Percentiles rank a stretch among this genome's conserved stretches.
These are phyloP conservation scores for Chytriomyces confervae DNA, from an alignment of 192 early-diverging fungal genomes.

Conservation along the genomic window DNA sequence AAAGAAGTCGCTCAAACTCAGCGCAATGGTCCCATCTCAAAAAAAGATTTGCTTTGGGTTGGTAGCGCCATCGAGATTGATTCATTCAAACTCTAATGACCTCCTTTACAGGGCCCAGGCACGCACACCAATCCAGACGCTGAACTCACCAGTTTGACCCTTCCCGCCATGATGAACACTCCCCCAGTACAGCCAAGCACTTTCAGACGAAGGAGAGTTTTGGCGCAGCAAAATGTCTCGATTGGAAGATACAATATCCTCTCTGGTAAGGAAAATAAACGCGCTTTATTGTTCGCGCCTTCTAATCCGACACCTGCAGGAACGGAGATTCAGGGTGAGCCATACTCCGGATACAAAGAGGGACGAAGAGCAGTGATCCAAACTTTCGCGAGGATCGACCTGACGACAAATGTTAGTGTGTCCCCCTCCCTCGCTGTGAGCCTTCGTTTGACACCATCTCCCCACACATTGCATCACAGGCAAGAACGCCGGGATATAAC, in stretches of 20 bases:
- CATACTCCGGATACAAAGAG: constrained; percentile 49
- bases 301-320: not conserved
- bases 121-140: not conserved
- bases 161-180: constrained; percentile 30
- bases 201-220: constrained; percentile 25
- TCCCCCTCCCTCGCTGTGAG: too few relatives aligned
- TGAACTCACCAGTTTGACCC: constrained; percentile 31
- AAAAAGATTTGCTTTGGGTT: not conserved
- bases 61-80: not conserved
- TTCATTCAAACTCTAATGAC: not conserved
- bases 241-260: constrained; percentile 47
- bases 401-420: constrained; percentile 43
- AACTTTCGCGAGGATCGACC: constrained; percentile 44
- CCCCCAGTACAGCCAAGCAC: not conserved
- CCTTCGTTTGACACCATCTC: not conserved
- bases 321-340: constrained; percentile 32
- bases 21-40: not conserved
- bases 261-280: constrained; percentile 24
- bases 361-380: constrained; percentile 47
- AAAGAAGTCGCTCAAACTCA: not conserved
- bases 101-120: constrained; percentile 1
- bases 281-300: not conserved
- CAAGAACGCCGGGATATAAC: constrained; percentile 45
- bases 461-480: constrained; percentile 25
- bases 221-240: constrained; percentile 24